Conservation (phyloP, 2,329 filamentous ascomycete species). For the Zarea fungicola region DNA sequence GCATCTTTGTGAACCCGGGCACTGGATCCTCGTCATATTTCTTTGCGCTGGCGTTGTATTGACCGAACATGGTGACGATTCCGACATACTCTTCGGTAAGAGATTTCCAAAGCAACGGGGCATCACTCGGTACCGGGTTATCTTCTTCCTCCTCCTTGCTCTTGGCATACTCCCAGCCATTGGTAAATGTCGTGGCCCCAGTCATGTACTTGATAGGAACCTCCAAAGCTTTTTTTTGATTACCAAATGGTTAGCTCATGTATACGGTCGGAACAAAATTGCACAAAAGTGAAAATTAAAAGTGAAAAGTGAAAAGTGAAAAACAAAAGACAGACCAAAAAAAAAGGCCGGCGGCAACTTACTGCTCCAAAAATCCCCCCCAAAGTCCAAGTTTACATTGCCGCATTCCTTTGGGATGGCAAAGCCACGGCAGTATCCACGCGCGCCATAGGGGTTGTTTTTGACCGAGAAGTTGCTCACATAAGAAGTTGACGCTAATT, state of each 20-base stretch:
- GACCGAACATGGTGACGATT: constrained; percentile 13
- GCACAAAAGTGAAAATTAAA: background rate
- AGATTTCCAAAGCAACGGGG: background rate
- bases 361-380: background rate
- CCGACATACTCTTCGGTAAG: constrained; percentile 1
- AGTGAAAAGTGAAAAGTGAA: background rate
- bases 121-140: background rate
- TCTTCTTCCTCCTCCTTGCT: background rate
- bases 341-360: background rate
- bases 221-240: background rate
- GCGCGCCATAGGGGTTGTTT: background rate
- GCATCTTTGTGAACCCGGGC: background rate
- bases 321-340: background rate
- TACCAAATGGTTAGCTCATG: too few relatives aligned
- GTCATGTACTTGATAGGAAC: background rate
- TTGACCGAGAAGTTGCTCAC: background rate
- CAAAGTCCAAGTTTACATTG: background rate
- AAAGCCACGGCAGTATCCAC: background rate
- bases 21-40: background rate
- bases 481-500: background rate
- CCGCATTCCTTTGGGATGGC: constrained; percentile 4
- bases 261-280: too few relatives aligned
- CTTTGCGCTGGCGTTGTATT: constrained; percentile 13
- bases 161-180: background rate
- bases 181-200: background rate